A percentile compares a stretch with the other conserved stretches of the same genome.
Evolutionary conservation across 2,329 filamentous ascomycete species (phyloP).

Genomic region (Sordariomycetes sp.): DNA sequence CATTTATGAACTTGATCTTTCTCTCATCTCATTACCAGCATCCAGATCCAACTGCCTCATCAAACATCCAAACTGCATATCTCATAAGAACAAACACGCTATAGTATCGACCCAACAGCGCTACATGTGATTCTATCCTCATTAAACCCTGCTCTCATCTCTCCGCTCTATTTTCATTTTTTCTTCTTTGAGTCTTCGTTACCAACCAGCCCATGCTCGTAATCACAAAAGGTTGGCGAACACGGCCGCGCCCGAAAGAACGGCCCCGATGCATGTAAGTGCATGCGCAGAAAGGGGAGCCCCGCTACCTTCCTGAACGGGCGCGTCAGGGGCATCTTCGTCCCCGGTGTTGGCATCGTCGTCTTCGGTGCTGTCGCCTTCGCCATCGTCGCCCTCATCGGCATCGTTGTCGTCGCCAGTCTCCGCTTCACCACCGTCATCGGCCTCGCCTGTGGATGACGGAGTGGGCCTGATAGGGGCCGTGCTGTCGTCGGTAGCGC

Average conservation of each 20-base stretch:
- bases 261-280: conserved; percentile 5
- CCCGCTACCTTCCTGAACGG: background rate
- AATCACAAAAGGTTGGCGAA: conserved; percentile 3
- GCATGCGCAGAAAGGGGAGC: conserved; percentile 2
- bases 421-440: background rate
- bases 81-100: too few relatives aligned
- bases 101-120: too few relatives aligned
- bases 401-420: too few relatives aligned
- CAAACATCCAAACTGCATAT: too few relatives aligned
- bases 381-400: background rate
- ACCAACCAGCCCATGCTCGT: background rate
- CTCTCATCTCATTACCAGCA: too few relatives aligned
- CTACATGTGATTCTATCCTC: too few relatives aligned
- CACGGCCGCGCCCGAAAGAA: conserved; percentile 6
- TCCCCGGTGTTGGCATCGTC: background rate
- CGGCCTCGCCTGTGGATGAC: background rate
- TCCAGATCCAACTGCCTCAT: too few relatives aligned
- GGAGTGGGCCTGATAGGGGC: background rate
- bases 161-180: background rate
- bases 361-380: background rate
- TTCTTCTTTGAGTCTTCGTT: background rate
- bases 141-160: too few relatives aligned
- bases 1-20: too few relatives aligned
- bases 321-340: too few relatives aligned
- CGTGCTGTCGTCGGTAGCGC: conserved; percentile 3